Conservation (phyloP, 495 filamentous ascomycete genomes). For the Hypoxylon lienhwacheense region DNA sequence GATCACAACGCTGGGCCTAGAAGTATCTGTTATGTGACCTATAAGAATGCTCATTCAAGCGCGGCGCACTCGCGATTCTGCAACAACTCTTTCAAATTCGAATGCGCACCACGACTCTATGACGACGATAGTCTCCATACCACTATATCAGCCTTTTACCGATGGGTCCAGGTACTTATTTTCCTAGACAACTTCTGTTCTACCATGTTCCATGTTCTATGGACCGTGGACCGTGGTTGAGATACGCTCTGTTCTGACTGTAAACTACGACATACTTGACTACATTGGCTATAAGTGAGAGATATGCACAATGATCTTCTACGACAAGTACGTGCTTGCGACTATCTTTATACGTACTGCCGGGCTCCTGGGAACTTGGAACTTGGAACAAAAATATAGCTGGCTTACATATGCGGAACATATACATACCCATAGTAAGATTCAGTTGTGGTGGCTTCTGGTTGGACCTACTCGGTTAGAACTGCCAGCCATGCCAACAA, state of each 20-base stretch:
- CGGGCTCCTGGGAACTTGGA: neutral
- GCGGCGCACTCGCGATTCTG: constrained; percentile 22
- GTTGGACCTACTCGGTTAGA: constrained; percentile 11
- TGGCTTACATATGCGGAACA: constrained; percentile 13
- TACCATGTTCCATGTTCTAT: too few species aligned
- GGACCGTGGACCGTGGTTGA: too few species aligned
- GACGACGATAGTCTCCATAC: constrained; percentile 7
- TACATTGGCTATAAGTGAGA: too few species aligned
- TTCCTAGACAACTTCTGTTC: too few species aligned
- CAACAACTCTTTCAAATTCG: neutral
- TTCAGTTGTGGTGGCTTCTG: constrained; percentile 19
- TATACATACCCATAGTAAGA: too few species aligned
- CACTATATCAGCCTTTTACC: too few species aligned
- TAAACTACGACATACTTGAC: too few species aligned
- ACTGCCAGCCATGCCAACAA: constrained; percentile 3
- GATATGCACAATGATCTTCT: too few species aligned
- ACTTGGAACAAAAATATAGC: neutral
- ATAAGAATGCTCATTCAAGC: constrained; percentile 7
- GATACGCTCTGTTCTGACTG: too few species aligned
- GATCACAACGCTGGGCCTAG: constrained; percentile 18
- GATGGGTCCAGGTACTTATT: too few species aligned
- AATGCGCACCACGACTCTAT: too few species aligned
- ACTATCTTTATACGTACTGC: neutral
- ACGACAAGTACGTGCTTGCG: too few species aligned
- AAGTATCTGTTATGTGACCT: constrained; percentile 14